Base-by-base conservation (phyloP, 495 filamentous ascomycete species). In the Neohortaea acidophila region DNA sequence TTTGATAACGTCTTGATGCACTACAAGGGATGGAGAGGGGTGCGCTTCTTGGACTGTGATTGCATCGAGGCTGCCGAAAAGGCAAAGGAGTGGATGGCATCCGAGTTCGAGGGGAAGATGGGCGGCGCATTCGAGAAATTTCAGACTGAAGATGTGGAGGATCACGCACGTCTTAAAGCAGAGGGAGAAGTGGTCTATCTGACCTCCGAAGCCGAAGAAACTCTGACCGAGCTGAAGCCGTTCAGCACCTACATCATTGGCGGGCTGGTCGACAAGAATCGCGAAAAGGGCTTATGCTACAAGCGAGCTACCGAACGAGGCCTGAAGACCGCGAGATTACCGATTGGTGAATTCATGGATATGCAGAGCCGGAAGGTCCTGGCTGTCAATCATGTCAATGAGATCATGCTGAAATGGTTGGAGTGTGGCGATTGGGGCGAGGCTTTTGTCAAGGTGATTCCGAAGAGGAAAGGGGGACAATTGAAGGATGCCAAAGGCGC, bases 351-450 rank as follows among this genome's bases (percentile, higher is more conserved):
- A 13, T 96, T 79, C 48, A 77, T 99, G 65, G 65, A 79, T 36
- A 91, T 99, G 84, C 61, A 73, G 20, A 81, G 76, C 41, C 73
- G 89, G 11, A 70, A 72, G 40, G 79, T 99, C 2, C 59, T 99
- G 29, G 73, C 84, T 4, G 92, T 85, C 10, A 96, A 96, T 51
- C 89, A 99, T 52, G 89, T 99, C 0, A 67, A 81, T 28, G 89
- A 96, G 57, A 96, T 99, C 44, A 94, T 99, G 81, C 53, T 89
- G 21, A 72, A 75, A 42, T 99, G 89, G 82, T 49, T 99, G 38
- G 82, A 93, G 46, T 65, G 69, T 20, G 77, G 79, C 0, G 78
- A 96, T 55, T 99, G 89, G 89, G 84, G 77, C 1, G 61, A 79
- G 48, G 85, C 89, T 0, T 96, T 99, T 48, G 60, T 87, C 61